Evolutionary conservation across 208 protist genomes (phyloP), one percentile per base, ranked within the genome.

Genomic region (Leishmania arabica): DNA sequence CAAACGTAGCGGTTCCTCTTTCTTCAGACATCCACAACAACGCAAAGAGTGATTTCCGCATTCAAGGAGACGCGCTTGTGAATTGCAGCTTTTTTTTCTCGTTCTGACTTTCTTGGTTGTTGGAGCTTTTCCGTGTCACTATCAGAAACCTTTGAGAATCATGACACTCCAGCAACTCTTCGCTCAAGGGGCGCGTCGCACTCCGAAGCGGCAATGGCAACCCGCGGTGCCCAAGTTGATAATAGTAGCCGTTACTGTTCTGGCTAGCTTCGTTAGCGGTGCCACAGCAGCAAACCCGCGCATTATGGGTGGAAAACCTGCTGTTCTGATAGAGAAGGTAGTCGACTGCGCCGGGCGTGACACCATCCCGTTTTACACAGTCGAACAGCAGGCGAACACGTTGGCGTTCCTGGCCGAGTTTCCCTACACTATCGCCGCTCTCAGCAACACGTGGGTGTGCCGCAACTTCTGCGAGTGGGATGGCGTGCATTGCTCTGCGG

Each of bases 401-500:
- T 27, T 27, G 9, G 72, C 72, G 15, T 76, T 76, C 11, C 51
- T 76, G 5, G 4, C 15, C 15, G 49, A 24, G 19, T 76, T 76
- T 51, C n/a, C 51, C 19, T 24, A 47, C 31, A 31, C 72, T 11
- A 76, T 76, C 19, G 31, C 72, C 8, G n/a, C 72, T 47, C 72
- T 76, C n/a, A 21, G 51, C 31, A 42, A 45, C 0, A 49, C 0
- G 15, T 76, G 72, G 72, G 34, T 64, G 4, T 64, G 72, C 24
- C 27, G 17, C 11, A 76, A 76, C 51, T 62, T 76, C 72, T 76
- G 72, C 51, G 15, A 62, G 2, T 76, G 72, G 72, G 17, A 76
- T 42, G 49, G 51, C 72, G 37, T 76, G 5, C 51, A 62, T 24
- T 76, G 72, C 72, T 34, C 51, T n/a, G 6, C 31, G 8, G 72